Base-by-base conservation (phyloP, 805 yeast species). In the Cyberlindnera euphorbiiphila region DNA sequence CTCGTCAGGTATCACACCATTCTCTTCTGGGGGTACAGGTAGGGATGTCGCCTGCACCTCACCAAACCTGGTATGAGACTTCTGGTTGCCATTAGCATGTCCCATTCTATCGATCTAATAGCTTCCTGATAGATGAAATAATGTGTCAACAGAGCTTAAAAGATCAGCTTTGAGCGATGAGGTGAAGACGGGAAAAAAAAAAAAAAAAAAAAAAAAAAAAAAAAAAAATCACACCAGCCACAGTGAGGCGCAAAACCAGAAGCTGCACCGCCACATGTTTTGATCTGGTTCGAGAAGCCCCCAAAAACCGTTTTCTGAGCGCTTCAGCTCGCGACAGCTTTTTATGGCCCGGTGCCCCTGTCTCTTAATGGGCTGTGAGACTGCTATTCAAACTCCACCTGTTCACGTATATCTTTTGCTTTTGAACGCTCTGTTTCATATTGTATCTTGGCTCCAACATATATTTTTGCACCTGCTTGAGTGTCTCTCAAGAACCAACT, bases 31-130 rank as follows among this genome's bases (percentile, higher is more conserved):
- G 29, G n/a, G n/a, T n/a, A n/a, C n/a, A n/a, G n/a, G n/a, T n/a
- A n/a, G n/a, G n/a, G n/a, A n/a, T n/a, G n/a, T n/a, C n/a, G n/a
- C n/a, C 23, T 2, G 35, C 18, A 28, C 43, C 6, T 31, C 36
- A 2, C 21, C 43, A 29, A 46, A 36, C 29, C 36, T 42, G 12
- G 25, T 28, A 22, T 41, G 46, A 4, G 22, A 24, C 32, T 41
- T 46, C 42, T 41, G 46, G 30, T 37, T 43, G 16, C 23, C 12
- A 12, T 39, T 29, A 12, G 4, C n/a, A 6, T 34, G 23, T 6
- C 26, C 29, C 27, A 28, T 29, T 17, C 31, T 14, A 28, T 6
- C n/a, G 16, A n/a, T 13, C 24, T 17, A 18, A 12, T 4, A 29
- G 16, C 22, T 16, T 12, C 17, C 30, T n/a, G 5, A n/a, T n/a